A percentile compares a stretch with the other conserved stretches of the same genome.
These are phyloP conservation scores for Cladorrhinum samala DNA, from an alignment of 495 filamentous ascomycete genomes.

Conservation along the genomic window DNA sequence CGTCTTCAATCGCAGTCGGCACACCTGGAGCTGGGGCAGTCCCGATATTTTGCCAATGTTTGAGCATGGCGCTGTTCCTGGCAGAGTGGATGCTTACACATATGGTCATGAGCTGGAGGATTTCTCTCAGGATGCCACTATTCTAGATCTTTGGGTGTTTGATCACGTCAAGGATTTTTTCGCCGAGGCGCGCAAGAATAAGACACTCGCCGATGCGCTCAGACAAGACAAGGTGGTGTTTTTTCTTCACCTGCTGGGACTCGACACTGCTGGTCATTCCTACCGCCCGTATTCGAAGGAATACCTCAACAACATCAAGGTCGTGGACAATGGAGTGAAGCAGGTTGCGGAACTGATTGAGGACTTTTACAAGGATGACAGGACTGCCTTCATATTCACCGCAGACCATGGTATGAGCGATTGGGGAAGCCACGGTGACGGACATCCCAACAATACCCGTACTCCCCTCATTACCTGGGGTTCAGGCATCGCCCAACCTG, in stretches of 20 bases:
- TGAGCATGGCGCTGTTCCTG: constrained; percentile 82
- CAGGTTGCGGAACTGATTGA: constrained; percentile 76
- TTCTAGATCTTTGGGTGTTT: constrained; percentile 93
- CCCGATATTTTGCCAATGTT: constrained; percentile 99
- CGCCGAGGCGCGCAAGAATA: constrained; percentile 65
- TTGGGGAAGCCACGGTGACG: constrained; percentile 95
- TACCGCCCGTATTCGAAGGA: constrained; percentile 91
- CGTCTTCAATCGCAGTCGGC: constrained; percentile 91
- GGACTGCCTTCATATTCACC: constrained; percentile 95
- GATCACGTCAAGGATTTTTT: constrained; percentile 87
- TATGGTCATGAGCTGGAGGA: constrained; percentile 87
- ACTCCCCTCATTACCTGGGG: constrained; percentile 95
- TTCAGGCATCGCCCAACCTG: constrained; percentile 78
- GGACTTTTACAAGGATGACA: constrained; percentile 84
- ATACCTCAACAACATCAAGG: constrained; percentile 89
- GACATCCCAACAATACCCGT: constrained; percentile 94
- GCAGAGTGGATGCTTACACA: constrained; percentile 73
- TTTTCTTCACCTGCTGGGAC: constrained; percentile 91
- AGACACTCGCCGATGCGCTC: constrained; percentile 67
- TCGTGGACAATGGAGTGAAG: constrained; percentile 84
- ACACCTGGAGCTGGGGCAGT: constrained; percentile 99
- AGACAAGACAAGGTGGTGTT: constrained; percentile 86
- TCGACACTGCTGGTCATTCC: constrained; percentile 88
- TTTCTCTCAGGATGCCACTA: constrained; percentile 71
- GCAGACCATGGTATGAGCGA: constrained; percentile 99